Evolutionary conservation across 2,329 filamentous ascomycete genomes (phyloP).

Genomic region (Exophiala sp.): DNA sequence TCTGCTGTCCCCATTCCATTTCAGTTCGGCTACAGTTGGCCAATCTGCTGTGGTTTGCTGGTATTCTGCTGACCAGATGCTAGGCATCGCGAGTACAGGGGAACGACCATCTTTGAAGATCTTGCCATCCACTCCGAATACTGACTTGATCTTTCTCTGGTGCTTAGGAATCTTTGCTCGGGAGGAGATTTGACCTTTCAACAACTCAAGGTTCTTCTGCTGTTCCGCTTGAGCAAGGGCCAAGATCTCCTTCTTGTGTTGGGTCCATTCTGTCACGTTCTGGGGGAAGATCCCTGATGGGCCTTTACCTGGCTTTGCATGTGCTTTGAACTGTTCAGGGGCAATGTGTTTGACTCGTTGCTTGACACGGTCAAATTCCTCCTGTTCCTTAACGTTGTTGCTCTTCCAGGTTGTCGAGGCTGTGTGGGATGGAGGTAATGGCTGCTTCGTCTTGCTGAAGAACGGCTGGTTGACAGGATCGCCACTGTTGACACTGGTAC

Average conservation of each 20-base stretch:
- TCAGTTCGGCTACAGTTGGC: slow-evolving; percentile 16
- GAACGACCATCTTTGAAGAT: slow-evolving; percentile 18
- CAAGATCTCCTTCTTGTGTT: slow-evolving; percentile 16
- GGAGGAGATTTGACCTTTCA: slow-evolving; percentile 17
- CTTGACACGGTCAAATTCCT: slow-evolving; percentile 20
- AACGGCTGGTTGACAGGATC: slow-evolving; percentile 6
- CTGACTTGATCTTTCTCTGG: slow-evolving; percentile 17
- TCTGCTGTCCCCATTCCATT: slow-evolving; percentile 21
- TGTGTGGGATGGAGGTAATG: slow-evolving; percentile 11
- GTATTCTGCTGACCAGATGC: slow-evolving; percentile 20
- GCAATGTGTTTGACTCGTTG: slow-evolving; percentile 21
- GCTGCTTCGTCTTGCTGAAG: slow-evolving; percentile 3
- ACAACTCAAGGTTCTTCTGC: slow-evolving; percentile 9
- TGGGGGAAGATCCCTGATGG: slow-evolving; percentile 19
- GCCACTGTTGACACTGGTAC: slow-evolving; percentile 5
- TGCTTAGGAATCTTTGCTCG: slow-evolving; percentile 12
- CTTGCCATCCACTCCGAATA: slow-evolving; percentile 19
- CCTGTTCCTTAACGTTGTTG: slow-evolving; percentile 15
- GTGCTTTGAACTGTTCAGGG: slow-evolving; percentile 16
- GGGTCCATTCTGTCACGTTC: slow-evolving; percentile 15
- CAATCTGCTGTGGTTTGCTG: slow-evolving; percentile 6
- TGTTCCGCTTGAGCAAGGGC: slow-evolving; percentile 12
- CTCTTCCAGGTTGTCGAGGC: slow-evolving; percentile 24
- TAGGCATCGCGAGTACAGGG: slow-evolving; percentile 16
- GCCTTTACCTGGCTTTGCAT: slow-evolving; percentile 9